Percentiles rank a stretch among this genome's conserved stretches.
These are phyloP conservation scores for Lentinula guzmanii DNA, from an alignment of 768 basidiomycete species.

Conservation along the genomic window DNA sequence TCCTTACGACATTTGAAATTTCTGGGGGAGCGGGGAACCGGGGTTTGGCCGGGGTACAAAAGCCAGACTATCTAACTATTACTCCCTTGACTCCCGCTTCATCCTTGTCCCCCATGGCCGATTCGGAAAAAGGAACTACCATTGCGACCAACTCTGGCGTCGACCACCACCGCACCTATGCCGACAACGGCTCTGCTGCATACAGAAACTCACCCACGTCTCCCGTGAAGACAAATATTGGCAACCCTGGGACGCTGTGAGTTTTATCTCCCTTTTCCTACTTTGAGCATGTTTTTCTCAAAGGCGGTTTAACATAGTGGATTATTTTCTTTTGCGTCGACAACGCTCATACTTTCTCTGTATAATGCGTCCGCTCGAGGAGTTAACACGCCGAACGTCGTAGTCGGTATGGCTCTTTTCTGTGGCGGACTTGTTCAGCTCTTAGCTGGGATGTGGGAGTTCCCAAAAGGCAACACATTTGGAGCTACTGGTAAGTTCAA, in stretches of 20 bases:
- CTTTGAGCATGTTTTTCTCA: not conserved
- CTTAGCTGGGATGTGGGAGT: slow-evolving; percentile 88
- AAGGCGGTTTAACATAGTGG: slow-evolving; percentile 39
- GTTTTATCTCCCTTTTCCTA: slow-evolving; percentile 12
- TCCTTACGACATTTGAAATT: not conserved
- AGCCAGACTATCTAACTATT: not conserved
- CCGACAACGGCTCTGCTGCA: slow-evolving; percentile 14
- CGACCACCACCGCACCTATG: not conserved
- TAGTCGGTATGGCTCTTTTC: slow-evolving; percentile 84
- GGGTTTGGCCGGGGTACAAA: not conserved
- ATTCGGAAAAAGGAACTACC: slow-evolving; percentile 31
- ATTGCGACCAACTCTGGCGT: slow-evolving; percentile 19
- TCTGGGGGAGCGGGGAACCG: not conserved
- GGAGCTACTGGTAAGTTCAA: slow-evolving; percentile 70
- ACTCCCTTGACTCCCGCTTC: not conserved
- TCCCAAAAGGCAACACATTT: slow-evolving; percentile 62
- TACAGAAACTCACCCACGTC: slow-evolving; percentile 20
- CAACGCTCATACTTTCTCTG: slow-evolving; percentile 73
- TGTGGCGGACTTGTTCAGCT: slow-evolving; percentile 83
- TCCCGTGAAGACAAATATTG: slow-evolving; percentile 27
- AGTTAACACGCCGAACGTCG: slow-evolving; percentile 55
- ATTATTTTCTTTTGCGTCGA: slow-evolving; percentile 78
- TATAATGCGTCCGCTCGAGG: slow-evolving; percentile 59
- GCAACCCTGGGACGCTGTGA: slow-evolving; percentile 57
- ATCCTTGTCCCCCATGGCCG: slow-evolving; percentile 9